These are phyloP conservation scores for Eucalyptus marginata DNA, from an alignment of 345 rosid species.

Conservation along the genomic window DNA sequence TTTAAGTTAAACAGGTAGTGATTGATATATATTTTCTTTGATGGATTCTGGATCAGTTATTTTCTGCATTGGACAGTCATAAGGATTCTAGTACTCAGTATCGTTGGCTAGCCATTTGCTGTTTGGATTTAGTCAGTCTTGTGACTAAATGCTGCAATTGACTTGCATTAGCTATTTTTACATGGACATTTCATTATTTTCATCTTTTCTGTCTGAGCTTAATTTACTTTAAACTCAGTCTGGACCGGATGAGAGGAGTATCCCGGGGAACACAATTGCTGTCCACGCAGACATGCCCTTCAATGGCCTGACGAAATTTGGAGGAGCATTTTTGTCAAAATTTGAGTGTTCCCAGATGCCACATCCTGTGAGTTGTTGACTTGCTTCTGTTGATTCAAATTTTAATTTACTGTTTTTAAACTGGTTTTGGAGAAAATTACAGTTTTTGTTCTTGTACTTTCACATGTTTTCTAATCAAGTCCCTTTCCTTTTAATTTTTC, in stretches of 20 bases:
- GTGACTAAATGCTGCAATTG: background rate
- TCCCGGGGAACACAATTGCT: constrained; percentile 85
- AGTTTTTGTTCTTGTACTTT: background rate
- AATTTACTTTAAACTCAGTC: constrained; percentile 18
- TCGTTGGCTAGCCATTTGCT: background rate
- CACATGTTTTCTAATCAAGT: background rate
- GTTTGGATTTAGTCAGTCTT: background rate
- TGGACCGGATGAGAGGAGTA: constrained; percentile 64
- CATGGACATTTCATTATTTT: background rate
- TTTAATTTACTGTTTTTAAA: background rate
- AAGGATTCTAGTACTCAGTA: background rate
- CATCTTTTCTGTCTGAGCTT: background rate
- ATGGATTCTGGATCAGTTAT: background rate
- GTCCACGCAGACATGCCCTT: constrained; percentile 92
- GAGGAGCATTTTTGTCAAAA: constrained; percentile 81
- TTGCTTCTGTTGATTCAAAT: background rate
- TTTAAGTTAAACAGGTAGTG: background rate
- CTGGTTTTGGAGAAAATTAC: background rate
- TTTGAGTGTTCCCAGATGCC: constrained; percentile 95
- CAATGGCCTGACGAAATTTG: constrained; percentile 70
- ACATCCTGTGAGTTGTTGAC: constrained; percentile 49
- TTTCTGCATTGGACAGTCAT: background rate
- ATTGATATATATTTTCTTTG: background rate
- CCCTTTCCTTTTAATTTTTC: background rate
- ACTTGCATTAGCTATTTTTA: background rate